Percentiles rank a stretch among this genome's conserved stretches.
phyloP scores from a whole-genome alignment of 345 rosid species.

The Melastoma malabathricum region DNA sequence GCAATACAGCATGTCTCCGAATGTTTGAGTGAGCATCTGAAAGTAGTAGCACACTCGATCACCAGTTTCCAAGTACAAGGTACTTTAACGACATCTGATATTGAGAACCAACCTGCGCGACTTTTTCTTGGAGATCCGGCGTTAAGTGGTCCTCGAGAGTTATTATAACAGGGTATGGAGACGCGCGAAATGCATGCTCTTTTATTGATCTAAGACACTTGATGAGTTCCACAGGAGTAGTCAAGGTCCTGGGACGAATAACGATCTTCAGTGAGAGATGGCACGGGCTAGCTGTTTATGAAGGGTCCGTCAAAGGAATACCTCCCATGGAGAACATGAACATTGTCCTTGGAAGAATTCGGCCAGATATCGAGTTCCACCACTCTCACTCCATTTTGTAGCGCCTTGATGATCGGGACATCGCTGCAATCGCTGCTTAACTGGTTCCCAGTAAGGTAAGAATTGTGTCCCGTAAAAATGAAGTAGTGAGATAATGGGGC shows the following conservation, averaged over 20 bases:
- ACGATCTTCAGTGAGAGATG: too few relatives aligned
- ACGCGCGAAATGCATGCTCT: slow-evolving; percentile 61
- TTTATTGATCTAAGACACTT: slow-evolving; percentile 64
- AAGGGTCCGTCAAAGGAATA: too few relatives aligned
- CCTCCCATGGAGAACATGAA: slow-evolving; percentile 91
- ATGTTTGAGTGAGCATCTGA: slow-evolving; percentile 68
- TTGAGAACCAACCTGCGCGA: slow-evolving; percentile 43
- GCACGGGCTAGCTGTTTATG: too few relatives aligned
- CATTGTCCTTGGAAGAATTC: slow-evolving; percentile 47
- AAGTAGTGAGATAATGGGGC: slow-evolving; percentile 83
- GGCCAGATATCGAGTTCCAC: slow-evolving; percentile 98
- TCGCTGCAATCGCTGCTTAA: slow-evolving; percentile 93
- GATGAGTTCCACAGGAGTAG: slow-evolving; percentile 54
- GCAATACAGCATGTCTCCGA: slow-evolving; percentile 71
- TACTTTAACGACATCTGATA: background rate
- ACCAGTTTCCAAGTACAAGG: slow-evolving; percentile 13
- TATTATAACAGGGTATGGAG: slow-evolving; percentile 78
- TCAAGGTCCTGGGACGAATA: slow-evolving; percentile 53
- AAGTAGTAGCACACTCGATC: too few relatives aligned
- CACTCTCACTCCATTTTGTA: slow-evolving; percentile 69
- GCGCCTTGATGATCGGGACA: slow-evolving; percentile 65
- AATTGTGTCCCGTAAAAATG: slow-evolving; percentile 85
- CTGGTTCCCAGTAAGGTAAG: slow-evolving; percentile 87
- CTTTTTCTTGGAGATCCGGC: slow-evolving; percentile 74
- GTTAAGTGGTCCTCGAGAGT: slow-evolving; percentile 97